Conservation (phyloP, 1,284 basidiomycete genomes). For the Cryptococcus neoformans region DNA sequence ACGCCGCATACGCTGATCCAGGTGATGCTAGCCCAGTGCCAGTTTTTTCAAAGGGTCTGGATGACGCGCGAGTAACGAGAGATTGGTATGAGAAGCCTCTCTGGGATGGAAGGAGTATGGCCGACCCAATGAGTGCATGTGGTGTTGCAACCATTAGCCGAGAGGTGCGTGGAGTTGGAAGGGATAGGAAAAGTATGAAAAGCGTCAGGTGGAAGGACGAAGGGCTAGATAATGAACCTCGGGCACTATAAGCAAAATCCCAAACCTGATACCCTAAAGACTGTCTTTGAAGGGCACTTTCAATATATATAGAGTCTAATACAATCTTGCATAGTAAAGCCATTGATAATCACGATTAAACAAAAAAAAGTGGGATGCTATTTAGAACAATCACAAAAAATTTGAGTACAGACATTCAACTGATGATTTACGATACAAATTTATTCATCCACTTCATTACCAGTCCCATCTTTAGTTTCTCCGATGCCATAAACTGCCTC, state of each 20-base stretch:
- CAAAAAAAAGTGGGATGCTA: too few species aligned
- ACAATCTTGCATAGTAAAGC: too few species aligned
- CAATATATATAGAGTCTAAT: too few species aligned
- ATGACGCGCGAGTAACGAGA: conserved; percentile 11
- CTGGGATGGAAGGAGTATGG: conserved; percentile 15
- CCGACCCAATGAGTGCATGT: conserved; percentile 2
- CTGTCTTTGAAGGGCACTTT: too few species aligned
- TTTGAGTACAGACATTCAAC: too few species aligned
- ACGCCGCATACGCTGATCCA: conserved; percentile 8
- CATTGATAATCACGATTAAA: too few species aligned
- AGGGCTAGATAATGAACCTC: conserved; percentile 2
- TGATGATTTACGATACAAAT: too few species aligned
- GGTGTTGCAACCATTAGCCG: not conserved
- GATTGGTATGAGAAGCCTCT: conserved; percentile 28
- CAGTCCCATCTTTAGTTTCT: too few species aligned
- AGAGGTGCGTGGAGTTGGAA: too few species aligned
- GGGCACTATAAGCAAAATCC: conserved; percentile 3
- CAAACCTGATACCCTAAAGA: too few species aligned
- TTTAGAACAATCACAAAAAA: too few species aligned
- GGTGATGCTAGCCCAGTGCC: not conserved
- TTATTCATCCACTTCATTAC: too few species aligned
- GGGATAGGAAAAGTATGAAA: conserved; percentile 10
- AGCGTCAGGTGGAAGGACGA: conserved; percentile 20
- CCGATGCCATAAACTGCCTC: conserved; percentile 52
- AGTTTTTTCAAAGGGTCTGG: not conserved